Conservation (phyloP, 1,284 basidiomycete species). For the Chondrostereum purpureum region DNA sequence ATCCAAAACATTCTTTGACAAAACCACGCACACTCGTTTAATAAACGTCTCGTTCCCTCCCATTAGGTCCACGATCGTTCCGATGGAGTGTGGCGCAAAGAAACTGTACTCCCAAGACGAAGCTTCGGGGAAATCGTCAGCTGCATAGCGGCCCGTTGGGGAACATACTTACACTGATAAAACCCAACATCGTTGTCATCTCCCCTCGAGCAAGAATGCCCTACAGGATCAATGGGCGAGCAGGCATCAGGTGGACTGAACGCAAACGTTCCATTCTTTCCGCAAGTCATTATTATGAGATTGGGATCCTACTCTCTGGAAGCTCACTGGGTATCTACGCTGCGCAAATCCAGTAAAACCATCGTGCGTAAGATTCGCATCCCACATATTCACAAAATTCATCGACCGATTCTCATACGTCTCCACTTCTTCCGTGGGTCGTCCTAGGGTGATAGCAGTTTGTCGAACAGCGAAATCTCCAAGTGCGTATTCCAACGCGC, state of each 20-base stretch:
- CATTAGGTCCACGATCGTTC: constrained; percentile 41
- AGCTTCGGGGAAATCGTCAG: constrained; percentile 22
- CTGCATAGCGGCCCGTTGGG: constrained; percentile 1
- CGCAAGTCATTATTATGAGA: background rate
- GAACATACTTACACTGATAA: constrained; percentile 36
- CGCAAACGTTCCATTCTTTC: constrained; percentile 41
- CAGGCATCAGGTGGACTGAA: constrained; percentile 42
- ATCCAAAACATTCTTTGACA: too few relatives aligned
- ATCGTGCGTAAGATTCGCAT: constrained; percentile 36
- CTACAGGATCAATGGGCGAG: constrained; percentile 38
- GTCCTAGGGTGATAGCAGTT: constrained; percentile 32
- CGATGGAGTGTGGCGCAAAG: constrained; percentile 47
- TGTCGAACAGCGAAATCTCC: constrained; percentile 47
- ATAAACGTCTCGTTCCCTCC: constrained; percentile 40
- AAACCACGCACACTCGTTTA: constrained; percentile 28
- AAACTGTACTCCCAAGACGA: constrained; percentile 50
- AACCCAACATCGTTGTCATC: constrained; percentile 44
- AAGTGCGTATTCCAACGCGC: constrained; percentile 42
- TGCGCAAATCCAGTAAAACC: constrained; percentile 41
- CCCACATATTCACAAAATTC: constrained; percentile 48
- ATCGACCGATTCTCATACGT: constrained; percentile 43
- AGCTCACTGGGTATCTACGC: constrained; percentile 31
- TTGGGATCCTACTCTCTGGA: background rate
- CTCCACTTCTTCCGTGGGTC: constrained; percentile 28
- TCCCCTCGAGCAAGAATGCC: constrained; percentile 41